Evolutionary conservation across 139 green algal genomes (phyloP).

Genomic region (Coelastrella sp.): DNA sequence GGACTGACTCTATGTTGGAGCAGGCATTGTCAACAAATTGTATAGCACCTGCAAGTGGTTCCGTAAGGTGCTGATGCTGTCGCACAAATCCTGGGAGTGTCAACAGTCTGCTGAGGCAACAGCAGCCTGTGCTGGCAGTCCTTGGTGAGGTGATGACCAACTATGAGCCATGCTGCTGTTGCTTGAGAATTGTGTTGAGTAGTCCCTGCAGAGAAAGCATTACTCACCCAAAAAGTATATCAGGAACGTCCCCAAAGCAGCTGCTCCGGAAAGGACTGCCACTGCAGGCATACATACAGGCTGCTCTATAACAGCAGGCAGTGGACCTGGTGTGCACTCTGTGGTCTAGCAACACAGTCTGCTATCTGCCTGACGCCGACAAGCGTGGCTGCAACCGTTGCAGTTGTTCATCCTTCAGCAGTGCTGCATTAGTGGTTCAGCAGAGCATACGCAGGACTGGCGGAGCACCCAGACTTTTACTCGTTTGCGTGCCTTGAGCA

Average conservation of each 20-base stretch:
- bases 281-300: not conserved
- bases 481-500: too few relatives aligned
- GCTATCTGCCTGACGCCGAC: too few relatives aligned
- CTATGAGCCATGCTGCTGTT: too few relatives aligned
- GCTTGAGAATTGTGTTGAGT: not conserved
- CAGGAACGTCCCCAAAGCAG: not conserved
- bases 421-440: too few relatives aligned
- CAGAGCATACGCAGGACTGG: too few relatives aligned
- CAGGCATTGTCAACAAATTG: slow-evolving; percentile 73
- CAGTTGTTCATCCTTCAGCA: too few relatives aligned
- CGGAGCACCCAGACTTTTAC: too few relatives aligned
- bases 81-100: not conserved
- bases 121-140: not conserved
- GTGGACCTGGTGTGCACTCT: too few relatives aligned
- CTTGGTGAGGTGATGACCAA: too few relatives aligned
- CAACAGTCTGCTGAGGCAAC: too few relatives aligned
- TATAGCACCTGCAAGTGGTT: slow-evolving; percentile 36
- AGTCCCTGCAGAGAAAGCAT: not conserved
- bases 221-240: not conserved
- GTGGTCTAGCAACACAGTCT: too few relatives aligned
- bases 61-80: not conserved
- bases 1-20: slow-evolving; percentile 65
- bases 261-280: not conserved
- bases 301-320: not conserved
- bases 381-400: too few relatives aligned